Evolutionary conservation across 2,329 filamentous ascomycete genomes (phyloP).

Genomic region (Colletotrichum sansevieriae): DNA sequence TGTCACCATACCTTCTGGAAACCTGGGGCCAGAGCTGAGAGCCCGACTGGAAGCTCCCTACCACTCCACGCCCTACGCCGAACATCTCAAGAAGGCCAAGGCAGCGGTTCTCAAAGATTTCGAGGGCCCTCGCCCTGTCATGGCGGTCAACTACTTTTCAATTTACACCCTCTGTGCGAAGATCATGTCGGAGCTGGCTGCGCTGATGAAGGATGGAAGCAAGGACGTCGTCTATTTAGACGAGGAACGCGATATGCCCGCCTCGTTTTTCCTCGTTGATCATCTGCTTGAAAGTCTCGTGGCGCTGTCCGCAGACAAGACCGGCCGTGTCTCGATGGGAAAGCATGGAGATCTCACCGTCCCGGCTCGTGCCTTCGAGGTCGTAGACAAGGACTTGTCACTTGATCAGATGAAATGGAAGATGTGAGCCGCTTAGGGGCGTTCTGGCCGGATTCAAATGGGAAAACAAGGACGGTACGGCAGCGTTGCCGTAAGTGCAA

Average conservation of each 20-base stretch:
- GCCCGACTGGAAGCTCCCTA: not conserved
- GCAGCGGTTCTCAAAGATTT: not conserved
- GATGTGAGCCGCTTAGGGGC: not conserved
- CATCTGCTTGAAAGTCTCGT: too few species aligned
- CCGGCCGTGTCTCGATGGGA: too few species aligned
- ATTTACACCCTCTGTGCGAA: not conserved
- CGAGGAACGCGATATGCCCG: too few species aligned
- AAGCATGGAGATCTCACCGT: too few species aligned
- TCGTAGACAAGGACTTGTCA: not conserved
- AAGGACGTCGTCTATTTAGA: too few species aligned
- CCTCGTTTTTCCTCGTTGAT: too few species aligned
- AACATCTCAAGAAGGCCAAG: not conserved
- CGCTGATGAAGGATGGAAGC: not conserved
- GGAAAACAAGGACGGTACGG: too few species aligned
- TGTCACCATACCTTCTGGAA: not conserved
- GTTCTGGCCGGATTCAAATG: too few species aligned
- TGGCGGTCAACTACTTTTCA: not conserved
- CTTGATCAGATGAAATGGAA: not conserved
- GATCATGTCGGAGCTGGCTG: not conserved
- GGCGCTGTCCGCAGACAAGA: too few species aligned
- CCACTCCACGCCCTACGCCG: not conserved
- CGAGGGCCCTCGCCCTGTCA: not conserved
- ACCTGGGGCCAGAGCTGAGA: not conserved
- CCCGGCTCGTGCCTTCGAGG: not conserved
- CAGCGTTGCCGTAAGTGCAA: too few species aligned